Conservation (phyloP, 2,329 filamentous ascomycete genomes). For the Pseudogymnoascus sp. region DNA sequence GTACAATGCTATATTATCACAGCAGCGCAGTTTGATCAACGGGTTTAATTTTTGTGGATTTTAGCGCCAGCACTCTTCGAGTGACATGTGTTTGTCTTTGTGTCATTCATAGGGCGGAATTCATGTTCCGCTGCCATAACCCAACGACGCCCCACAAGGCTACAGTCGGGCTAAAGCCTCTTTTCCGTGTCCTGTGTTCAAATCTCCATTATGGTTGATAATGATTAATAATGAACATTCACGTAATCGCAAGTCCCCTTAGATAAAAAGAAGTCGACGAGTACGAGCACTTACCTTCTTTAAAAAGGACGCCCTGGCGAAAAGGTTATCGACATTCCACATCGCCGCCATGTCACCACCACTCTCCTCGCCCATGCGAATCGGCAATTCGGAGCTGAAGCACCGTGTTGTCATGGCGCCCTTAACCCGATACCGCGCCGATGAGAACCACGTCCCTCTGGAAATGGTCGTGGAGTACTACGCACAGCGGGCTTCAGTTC, state of each 20-base stretch:
- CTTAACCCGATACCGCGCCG: slow-evolving; percentile 38
- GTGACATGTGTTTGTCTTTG: neutral
- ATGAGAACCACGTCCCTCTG: slow-evolving; percentile 40
- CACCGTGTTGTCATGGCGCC: slow-evolving; percentile 44
- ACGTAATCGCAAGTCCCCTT: neutral
- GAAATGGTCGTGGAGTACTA: slow-evolving; percentile 42
- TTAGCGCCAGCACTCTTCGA: neutral
- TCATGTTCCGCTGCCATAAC: neutral
- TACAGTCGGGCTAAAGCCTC: neutral
- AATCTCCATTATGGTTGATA: neutral
- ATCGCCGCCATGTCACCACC: slow-evolving; percentile 19
- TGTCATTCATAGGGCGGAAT: neutral
- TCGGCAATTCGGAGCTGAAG: slow-evolving; percentile 35
- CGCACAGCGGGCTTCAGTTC: slow-evolving; percentile 42
- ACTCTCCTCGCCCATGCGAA: slow-evolving; percentile 35
- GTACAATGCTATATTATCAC: neutral
- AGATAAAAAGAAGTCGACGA: neutral
- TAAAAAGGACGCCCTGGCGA: neutral
- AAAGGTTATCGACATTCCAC: neutral
- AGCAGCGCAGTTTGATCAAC: neutral
- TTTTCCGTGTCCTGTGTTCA: neutral
- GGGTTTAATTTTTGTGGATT: neutral
- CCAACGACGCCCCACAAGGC: neutral
- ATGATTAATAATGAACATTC: neutral
- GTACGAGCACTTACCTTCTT: neutral